Percentiles rank a stretch among this genome's conserved stretches.
phyloP scores from a whole-genome alignment of 108 stramenopile genomes.

The Skeletonema costatum region DNA sequence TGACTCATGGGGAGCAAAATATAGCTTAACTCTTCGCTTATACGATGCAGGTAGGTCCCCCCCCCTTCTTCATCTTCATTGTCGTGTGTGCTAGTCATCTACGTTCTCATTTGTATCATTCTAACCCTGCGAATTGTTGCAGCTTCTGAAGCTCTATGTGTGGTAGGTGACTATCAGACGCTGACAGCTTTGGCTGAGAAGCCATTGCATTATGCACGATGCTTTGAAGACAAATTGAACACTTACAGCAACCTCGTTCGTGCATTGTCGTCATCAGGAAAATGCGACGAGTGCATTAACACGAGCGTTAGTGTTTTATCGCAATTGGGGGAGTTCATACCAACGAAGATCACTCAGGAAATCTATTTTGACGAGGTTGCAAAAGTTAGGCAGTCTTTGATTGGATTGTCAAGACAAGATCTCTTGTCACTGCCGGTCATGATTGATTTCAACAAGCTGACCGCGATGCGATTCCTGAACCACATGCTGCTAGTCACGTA shows the following conservation, averaged over 20 bases:
- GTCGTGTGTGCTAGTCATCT: no score
- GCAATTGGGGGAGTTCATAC: constrained; percentile 29
- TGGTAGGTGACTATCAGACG: constrained; percentile 27
- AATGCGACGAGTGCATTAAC: constrained; percentile 19
- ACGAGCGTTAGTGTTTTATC: constrained; percentile 29
- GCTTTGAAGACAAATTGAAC: constrained; percentile 36
- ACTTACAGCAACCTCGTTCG: constrained; percentile 35
- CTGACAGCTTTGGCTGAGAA: constrained; percentile 7
- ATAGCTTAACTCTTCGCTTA: constrained; percentile 41
- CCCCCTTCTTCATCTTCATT: neutral
- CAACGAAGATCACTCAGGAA: constrained; percentile 11
- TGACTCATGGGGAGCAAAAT: constrained; percentile 58
- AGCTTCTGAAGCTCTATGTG: constrained; percentile 43
- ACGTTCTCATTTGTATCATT: neutral
- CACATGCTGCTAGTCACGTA: constrained; percentile 23
- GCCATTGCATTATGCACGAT: constrained; percentile 21
- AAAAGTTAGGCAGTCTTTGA: constrained; percentile 12
- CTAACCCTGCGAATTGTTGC: neutral
- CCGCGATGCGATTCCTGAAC: constrained; percentile 53
- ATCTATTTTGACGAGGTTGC: constrained; percentile 6
- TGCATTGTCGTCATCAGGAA: constrained; percentile 10
- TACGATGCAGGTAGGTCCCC: neutral
- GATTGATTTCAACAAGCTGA: constrained; percentile 28
- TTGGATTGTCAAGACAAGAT: constrained; percentile 8
- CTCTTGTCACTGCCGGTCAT: constrained; percentile 27